A percentile compares a stretch with the other conserved stretches of the same genome.
phyloP scores from a whole-genome alignment of 2,329 filamentous ascomycete species.

The Beauveria sp. region DNA sequence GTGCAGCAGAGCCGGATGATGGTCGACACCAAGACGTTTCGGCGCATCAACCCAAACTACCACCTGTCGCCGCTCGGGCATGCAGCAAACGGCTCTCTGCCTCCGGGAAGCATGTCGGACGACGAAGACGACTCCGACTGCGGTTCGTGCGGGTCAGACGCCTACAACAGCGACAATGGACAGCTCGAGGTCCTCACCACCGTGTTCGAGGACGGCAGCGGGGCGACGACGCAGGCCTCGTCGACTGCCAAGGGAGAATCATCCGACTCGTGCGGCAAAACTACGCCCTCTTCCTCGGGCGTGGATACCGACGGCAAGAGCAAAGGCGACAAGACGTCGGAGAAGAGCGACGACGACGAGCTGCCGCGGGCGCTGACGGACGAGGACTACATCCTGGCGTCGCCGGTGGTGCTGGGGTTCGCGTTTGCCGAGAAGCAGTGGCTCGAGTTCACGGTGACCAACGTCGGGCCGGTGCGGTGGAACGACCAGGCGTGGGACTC shows the following conservation, averaged over 20 bases:
- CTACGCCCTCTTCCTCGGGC: constrained; percentile 1
- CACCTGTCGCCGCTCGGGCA: constrained; percentile 61
- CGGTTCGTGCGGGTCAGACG: constrained; percentile 33
- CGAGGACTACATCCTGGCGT: constrained; percentile 77
- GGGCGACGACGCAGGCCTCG: constrained; percentile 8
- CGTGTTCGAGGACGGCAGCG: constrained; percentile 34
- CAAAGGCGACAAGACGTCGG: constrained; percentile 13
- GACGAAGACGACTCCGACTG: constrained; percentile 32
- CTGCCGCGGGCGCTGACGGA: constrained; percentile 57
- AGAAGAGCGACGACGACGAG: constrained; percentile 16
- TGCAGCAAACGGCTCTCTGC: constrained; percentile 18
- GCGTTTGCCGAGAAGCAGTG: constrained; percentile 83
- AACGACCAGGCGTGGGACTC: constrained; percentile 77
- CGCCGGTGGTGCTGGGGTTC: constrained; percentile 79
- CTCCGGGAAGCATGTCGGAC: constrained; percentile 58
- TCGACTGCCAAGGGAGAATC: constrained; percentile 13
- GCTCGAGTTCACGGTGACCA: constrained; percentile 79
- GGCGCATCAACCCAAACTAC: constrained; percentile 82
- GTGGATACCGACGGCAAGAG: background rate
- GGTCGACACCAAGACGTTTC: constrained; percentile 77
- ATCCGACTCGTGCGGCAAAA: constrained; percentile 4
- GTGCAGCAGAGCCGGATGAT: constrained; percentile 83
- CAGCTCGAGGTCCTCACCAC: constrained; percentile 43
- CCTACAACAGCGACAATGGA: constrained; percentile 30
- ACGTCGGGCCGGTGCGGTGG: constrained; percentile 75